Evolutionary conservation across 2,329 filamentous ascomycete genomes (phyloP), one percentile per base, ranked within the genome.

Genomic region (Nigrospora oryzae): DNA sequence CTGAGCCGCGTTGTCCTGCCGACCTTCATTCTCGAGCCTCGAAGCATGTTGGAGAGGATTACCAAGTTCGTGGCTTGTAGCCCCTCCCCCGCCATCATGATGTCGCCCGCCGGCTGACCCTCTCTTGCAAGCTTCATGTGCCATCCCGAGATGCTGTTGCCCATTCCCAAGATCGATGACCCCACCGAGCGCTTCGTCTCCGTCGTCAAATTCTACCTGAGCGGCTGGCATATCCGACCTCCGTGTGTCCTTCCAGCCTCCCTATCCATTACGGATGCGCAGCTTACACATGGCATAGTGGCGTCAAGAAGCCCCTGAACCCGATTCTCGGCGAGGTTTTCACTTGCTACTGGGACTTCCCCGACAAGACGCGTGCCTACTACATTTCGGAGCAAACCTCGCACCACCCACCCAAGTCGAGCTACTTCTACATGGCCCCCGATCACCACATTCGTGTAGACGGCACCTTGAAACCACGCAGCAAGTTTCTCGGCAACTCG

Each of bases 341-440:
- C 62, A 91, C 89, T 43, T 90, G 91, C 65, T 96, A 93, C 65
- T 98, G 93, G 93, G 86, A 96, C 54, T 84, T 95, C 51, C 78
- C 84, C 13, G 86, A 94, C 64, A 74, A 83, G 15, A 95, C 88
- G 31, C 82, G 80, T 53, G 91, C 87, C 50, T 98, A 95, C 70
- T 98, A 98, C 69, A 89, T 98, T 55, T 83, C 91, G 40, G 93
- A 98, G 67, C 93, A 98, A 66, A 98, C 93, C 1, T 97, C 90
- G 28, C 93, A 98, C 63, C 93, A 98, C 61, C 93, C 93, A 31
- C 93, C 93, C 28, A 98, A 98, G 70, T 97, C 91, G 39, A 95
- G 89, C 67, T 98, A 98, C 71, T 98, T 98, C 65, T 98, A 95
- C 70, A 90, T 95, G 83, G 90, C 88, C 0, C 93, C 93, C 3